Conservation (phyloP, 441 rosid species). For the Dalechampia spathulata region DNA sequence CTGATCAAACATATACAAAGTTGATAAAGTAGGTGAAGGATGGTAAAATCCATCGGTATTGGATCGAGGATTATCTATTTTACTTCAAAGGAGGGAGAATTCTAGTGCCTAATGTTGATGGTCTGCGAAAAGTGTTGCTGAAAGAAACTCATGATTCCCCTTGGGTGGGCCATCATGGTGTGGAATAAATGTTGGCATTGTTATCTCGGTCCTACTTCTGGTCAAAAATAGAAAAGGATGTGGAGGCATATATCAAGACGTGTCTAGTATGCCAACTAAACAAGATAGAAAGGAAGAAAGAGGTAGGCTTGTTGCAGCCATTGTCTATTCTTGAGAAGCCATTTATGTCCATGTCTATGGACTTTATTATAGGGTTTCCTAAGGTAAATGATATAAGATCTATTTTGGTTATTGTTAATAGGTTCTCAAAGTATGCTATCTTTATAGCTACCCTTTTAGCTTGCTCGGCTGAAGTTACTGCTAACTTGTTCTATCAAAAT, state of each 20-base stretch:
- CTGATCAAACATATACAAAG: background rate
- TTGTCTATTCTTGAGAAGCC: background rate
- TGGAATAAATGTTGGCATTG: background rate
- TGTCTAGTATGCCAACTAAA: slow-evolving; percentile 5
- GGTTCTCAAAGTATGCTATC: background rate
- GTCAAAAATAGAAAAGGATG: background rate
- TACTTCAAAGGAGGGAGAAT: background rate
- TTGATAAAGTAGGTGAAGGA: background rate
- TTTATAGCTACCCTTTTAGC: no score
- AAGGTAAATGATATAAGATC: no score
- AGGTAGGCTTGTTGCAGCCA: background rate
- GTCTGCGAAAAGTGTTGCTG: background rate
- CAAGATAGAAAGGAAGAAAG: background rate
- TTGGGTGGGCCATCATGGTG: background rate
- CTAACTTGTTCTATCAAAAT: background rate
- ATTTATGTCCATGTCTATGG: background rate
- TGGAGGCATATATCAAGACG: background rate
- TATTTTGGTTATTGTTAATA: no score
- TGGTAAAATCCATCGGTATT: background rate
- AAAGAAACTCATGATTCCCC: background rate
- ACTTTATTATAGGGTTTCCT: background rate
- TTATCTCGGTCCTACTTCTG: background rate
- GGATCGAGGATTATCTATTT: no score
- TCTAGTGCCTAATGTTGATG: background rate
- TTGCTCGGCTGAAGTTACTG: no score